These are phyloP conservation scores for Heliamphora exappendiculata DNA, from an alignment of 148 eudicot species.

Conservation along the genomic window DNA sequence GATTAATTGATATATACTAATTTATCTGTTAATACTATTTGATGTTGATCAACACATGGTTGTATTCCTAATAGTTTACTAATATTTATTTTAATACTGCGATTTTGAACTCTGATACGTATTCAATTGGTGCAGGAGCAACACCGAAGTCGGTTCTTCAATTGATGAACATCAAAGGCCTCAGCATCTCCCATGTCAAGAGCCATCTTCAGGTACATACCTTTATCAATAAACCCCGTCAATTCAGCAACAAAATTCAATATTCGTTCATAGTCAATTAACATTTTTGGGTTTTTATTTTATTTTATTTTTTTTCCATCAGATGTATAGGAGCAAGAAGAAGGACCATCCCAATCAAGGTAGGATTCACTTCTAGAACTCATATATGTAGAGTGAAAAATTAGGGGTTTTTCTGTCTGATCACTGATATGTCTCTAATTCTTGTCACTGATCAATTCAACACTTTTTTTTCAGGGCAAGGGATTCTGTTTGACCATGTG, in stretches of 20 bases:
- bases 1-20: not conserved
- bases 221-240: not conserved
- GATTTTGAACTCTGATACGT: not conserved
- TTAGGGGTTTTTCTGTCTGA: constrained; percentile 18
- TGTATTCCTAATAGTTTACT: too few species aligned
- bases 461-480: constrained; percentile 39
- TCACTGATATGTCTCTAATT: not conserved
- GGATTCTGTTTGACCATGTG: constrained; percentile 39
- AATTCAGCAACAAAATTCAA: not conserved
- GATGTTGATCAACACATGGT: too few species aligned
- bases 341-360: constrained; percentile 74
- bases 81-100: too few species aligned
- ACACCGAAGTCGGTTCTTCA: constrained; percentile 91
- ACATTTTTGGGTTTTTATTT: not conserved
- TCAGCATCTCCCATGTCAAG: constrained; percentile 92
- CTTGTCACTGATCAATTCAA: not conserved
- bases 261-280: not conserved
- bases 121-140: constrained; percentile 49
- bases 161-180: constrained; percentile 87
- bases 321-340: constrained; percentile 96
- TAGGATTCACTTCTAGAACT: constrained; percentile 11
- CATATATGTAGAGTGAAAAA: not conserved
- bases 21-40: too few species aligned
- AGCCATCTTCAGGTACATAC: constrained; percentile 90
- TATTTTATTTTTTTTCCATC: not conserved